A percentile compares a stretch with the other conserved stretches of the same genome.
Conservation (phyloP, 768 basidiomycete genomes). For the Crassisporium funariophilum region DNA sequence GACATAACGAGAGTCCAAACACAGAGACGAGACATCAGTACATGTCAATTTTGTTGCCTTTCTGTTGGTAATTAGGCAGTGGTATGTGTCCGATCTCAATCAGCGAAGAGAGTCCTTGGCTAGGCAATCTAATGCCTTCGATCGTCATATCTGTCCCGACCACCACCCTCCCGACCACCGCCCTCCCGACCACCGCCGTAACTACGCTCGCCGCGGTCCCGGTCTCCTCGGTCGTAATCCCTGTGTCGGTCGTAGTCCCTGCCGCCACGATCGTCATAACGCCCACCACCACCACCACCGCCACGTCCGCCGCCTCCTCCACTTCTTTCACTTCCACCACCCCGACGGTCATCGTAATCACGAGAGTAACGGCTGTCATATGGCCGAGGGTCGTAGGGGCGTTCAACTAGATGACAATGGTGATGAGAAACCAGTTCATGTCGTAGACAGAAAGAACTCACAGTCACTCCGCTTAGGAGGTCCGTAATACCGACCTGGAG, state of each 20-base stretch:
- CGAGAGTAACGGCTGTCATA: constrained; percentile 87
- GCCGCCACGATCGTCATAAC: too few relatives aligned
- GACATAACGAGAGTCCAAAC: not conserved
- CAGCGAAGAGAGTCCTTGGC: too few relatives aligned
- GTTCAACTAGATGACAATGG: constrained; percentile 54
- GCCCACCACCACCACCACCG: constrained; percentile 44
- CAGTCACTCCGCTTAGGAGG: constrained; percentile 81
- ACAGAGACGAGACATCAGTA: not conserved
- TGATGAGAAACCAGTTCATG: constrained; percentile 7
- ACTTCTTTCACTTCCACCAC: constrained; percentile 43
- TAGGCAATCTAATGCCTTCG: constrained; percentile 39
- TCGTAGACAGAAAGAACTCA: constrained; percentile 31
- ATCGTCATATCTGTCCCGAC: constrained; percentile 37
- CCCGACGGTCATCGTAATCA: constrained; percentile 58
- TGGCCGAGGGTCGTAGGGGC: constrained; percentile 90
- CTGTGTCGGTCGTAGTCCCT: constrained; percentile 52
- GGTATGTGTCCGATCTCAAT: too few relatives aligned
- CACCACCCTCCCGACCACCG: too few relatives aligned
- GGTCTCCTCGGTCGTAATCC: constrained; percentile 42
- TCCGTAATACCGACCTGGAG: constrained; percentile 93
- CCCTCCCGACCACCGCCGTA: too few relatives aligned
- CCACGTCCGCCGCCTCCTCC: constrained; percentile 42
- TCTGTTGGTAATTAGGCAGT: too few relatives aligned
- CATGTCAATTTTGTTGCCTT: too few relatives aligned
- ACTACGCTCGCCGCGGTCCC: constrained; percentile 40